Base-by-base conservation (phyloP, 139 green algal species). In the Astrephomene gubernaculifera region DNA sequence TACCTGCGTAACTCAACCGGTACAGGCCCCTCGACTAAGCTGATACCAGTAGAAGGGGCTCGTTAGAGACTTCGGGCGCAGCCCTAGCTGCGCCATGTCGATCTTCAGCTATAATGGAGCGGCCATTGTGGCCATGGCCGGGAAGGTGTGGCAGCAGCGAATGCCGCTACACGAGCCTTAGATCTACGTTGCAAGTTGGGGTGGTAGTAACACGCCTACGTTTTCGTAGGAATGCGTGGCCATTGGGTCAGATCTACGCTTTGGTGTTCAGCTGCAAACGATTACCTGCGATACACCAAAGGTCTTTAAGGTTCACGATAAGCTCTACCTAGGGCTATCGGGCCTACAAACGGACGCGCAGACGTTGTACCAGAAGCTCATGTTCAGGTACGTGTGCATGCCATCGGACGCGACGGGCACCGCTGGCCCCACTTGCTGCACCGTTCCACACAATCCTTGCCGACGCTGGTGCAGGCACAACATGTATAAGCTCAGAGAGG, bases 241-340 rank as follows among this genome's bases (percentile, higher is more conserved):
- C 24, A 99, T 99, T 45, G 98, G 88, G 36, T 97, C 92, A 70
- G 98, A 99, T 87, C 90, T 99, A 67, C 94, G 98, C 25, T 96
- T 99, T 57, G 98, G 98, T 52, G 95, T 99, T 43, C 96, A 99
- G 90, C 92, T 98, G 54, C 95, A 98, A 88, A 99, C 98, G 6
- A 95, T 99, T 22, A 96, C 98, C 0, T 98, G 94, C 29, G 98
- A 99, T 84, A 96, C 95, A 84, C 94, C 97, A 45, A 99, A 99
- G 85, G 89, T 99, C 2, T 91, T 90, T 84, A 90, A 95, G 74
- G 97, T 99, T 36, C 96, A 99, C 80, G 97, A 99, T 88, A 93
- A 97, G 85, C 93, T 99, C 0, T 99, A 94, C 78, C 68, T 99
- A 0, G 98, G 97, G 0, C 90, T 99, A 21, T 94, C 95, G 29